Evolutionary conservation across 768 basidiomycete species (phyloP).

Genomic region (Termitomyces sp.): DNA sequence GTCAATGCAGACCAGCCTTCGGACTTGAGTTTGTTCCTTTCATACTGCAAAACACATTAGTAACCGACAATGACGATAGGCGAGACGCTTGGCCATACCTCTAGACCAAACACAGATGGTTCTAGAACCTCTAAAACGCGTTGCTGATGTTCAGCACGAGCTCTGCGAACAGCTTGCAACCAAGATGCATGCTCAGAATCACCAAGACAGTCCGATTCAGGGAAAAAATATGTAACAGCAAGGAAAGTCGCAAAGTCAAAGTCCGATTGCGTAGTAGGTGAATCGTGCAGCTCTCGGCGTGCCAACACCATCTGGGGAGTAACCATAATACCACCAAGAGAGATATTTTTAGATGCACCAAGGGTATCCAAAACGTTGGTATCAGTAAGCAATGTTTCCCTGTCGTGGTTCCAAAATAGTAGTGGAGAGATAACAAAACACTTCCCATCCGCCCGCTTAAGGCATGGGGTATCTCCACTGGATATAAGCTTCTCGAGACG

Average conservation of each 20-base stretch:
- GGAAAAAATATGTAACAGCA: constrained; percentile 80
- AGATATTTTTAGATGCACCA: constrained; percentile 44
- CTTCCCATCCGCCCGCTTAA: constrained; percentile 43
- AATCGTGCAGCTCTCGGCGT: constrained; percentile 54
- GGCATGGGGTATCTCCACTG: constrained; percentile 42
- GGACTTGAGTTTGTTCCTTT: constrained; percentile 39
- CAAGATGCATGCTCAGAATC: constrained; percentile 59
- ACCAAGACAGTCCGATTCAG: constrained; percentile 64
- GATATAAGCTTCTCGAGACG: constrained; percentile 43
- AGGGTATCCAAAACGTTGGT: constrained; percentile 56
- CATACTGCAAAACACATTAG: constrained; percentile 37
- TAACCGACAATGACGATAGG: neutral
- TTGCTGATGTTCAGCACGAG: constrained; percentile 29
- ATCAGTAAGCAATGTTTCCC: constrained; percentile 47
- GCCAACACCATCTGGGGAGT: constrained; percentile 76
- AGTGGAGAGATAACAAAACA: constrained; percentile 75
- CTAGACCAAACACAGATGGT: constrained; percentile 40
- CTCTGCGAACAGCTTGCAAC: constrained; percentile 46
- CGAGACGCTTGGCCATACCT: constrained; percentile 24
- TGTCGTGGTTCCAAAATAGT: constrained; percentile 69
- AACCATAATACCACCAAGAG: constrained; percentile 59
- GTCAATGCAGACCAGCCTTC: constrained; percentile 58
- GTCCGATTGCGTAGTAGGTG: constrained; percentile 37
- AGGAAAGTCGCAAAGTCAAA: constrained; percentile 67
- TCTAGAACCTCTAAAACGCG: constrained; percentile 26